Conservation (phyloP, 2,329 filamentous ascomycete genomes). For the Colletotrichum gigasporum region DNA sequence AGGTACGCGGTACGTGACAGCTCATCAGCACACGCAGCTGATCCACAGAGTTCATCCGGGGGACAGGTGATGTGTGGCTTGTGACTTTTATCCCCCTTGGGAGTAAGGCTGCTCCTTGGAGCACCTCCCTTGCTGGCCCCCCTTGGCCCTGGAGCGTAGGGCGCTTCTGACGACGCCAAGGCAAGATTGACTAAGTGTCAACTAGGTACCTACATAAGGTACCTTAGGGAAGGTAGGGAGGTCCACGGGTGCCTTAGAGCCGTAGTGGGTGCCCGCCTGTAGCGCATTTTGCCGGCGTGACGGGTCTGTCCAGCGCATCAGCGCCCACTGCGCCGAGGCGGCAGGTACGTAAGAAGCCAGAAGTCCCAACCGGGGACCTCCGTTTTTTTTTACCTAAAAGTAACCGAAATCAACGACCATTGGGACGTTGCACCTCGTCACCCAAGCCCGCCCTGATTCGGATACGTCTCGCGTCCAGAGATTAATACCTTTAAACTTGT, state of each 20-base stretch:
- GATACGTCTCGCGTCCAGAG: not conserved
- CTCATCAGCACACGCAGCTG: no score
- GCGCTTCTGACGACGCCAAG: slow-evolving; percentile 9
- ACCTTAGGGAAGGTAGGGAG: not conserved
- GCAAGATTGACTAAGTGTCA: slow-evolving; percentile 8
- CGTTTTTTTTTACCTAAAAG: slow-evolving; percentile 12
- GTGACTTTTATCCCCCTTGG: not conserved
- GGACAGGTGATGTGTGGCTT: slow-evolving; percentile 19
- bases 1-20: not conserved
- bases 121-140: no score
- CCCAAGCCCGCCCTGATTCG: not conserved
- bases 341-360: slow-evolving; percentile 8
- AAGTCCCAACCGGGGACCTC: not conserved
- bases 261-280: slow-evolving; percentile 19
- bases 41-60: not conserved
- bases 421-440: not conserved
- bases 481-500: slow-evolving; percentile 14
- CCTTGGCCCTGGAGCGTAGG: not conserved
- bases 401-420: not conserved
- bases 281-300: not conserved
- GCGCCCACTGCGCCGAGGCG: not conserved
- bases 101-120: not conserved
- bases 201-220: not conserved
- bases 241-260: slow-evolving; percentile 3
- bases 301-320: not conserved